phyloP scores from a whole-genome alignment of 768 basidiomycete species.

The Jaapia argillacea region DNA sequence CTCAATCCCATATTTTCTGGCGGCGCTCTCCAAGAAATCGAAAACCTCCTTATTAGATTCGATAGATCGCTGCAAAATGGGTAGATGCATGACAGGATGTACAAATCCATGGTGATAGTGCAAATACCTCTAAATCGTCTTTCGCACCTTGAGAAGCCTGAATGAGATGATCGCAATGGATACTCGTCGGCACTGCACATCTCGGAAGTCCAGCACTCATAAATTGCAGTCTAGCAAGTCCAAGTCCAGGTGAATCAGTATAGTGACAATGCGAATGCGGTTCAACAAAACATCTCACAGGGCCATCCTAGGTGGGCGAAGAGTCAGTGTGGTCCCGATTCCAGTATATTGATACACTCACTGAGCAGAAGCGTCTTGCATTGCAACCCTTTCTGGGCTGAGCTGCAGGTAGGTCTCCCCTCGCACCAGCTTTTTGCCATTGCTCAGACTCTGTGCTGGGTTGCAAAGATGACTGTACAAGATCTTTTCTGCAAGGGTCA shows the following conservation, averaged over 20 bases:
- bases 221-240: constrained; percentile 77
- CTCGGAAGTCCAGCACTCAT: constrained; percentile 88
- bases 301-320: constrained; percentile 52
- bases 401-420: constrained; percentile 90
- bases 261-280: not conserved
- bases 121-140: constrained; percentile 65
- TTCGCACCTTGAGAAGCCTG: constrained; percentile 88
- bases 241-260: constrained; percentile 4
- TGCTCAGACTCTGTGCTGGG: constrained; percentile 59
- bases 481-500: constrained; percentile 97
- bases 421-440: constrained; percentile 52
- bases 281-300: constrained; percentile 36
- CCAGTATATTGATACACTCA: constrained; percentile 28
- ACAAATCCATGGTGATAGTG: too few species aligned
- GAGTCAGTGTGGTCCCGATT: constrained; percentile 1
- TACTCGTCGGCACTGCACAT: constrained; percentile 82
- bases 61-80: constrained; percentile 55
- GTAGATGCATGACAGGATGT: constrained; percentile 1
- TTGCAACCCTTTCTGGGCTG: constrained; percentile 87
- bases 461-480: constrained; percentile 87
- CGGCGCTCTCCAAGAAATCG: constrained; percentile 91
- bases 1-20: constrained; percentile 88
- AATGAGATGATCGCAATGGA: constrained; percentile 98
- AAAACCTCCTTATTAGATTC: constrained; percentile 92
- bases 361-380: constrained; percentile 94